These are phyloP conservation scores for Microthlaspi erraticum DNA, from an alignment of 345 rosid species.

Conservation along the genomic window DNA sequence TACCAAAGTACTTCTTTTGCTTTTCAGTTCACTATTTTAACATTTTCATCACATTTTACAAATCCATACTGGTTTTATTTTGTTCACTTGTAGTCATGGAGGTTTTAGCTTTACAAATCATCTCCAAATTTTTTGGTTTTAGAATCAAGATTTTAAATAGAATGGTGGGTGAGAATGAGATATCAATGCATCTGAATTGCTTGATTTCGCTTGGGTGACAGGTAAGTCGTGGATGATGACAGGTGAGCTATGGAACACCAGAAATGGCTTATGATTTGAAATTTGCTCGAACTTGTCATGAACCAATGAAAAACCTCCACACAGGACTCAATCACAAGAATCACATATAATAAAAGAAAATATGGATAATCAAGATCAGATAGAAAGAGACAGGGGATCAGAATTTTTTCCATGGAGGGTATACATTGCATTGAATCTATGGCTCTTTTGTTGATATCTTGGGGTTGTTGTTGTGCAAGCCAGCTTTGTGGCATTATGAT, in stretches of 20 bases:
- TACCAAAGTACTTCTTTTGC: constrained; percentile 8
- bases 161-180: constrained; percentile 35
- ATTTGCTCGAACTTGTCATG: constrained; percentile 36
- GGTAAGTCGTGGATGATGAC: constrained; percentile 33
- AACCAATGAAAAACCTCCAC: constrained; percentile 33
- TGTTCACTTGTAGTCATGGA: constrained; percentile 18
- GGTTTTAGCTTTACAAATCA: background rate
- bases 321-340: constrained; percentile 13
- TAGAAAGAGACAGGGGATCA: constrained; percentile 40
- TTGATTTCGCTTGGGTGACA: constrained; percentile 39
- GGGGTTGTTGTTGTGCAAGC: constrained; percentile 43
- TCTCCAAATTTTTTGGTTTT: background rate
- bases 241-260: constrained; percentile 37
- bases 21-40: constrained; percentile 8
- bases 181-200: constrained; percentile 33
- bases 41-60: background rate
- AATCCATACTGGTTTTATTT: constrained; percentile 4
- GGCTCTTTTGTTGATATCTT: constrained; percentile 15
- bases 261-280: constrained; percentile 38
- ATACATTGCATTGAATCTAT: constrained; percentile 35
- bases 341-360: constrained; percentile 26
- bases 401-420: constrained; percentile 28
- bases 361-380: constrained; percentile 29
- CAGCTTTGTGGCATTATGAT: constrained; percentile 40
- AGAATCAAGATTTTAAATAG: constrained; percentile 28